Percentiles rank a stretch among this genome's conserved stretches.
Conservation (phyloP, 2,329 filamentous ascomycete species). For the Epichloe coenophiala region DNA sequence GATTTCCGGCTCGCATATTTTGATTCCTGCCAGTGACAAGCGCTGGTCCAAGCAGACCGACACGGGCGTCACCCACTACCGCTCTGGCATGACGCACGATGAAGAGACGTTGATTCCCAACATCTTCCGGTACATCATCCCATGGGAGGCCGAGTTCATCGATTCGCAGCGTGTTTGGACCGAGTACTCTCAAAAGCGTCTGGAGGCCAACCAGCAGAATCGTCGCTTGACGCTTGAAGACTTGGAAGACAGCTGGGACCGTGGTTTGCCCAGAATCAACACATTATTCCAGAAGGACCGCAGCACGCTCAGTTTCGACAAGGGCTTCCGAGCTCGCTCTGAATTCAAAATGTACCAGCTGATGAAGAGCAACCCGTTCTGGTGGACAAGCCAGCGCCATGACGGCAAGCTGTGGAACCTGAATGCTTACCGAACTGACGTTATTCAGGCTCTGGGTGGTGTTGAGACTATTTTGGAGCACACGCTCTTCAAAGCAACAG, state of each 20-base stretch:
- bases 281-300: conserved; percentile 98
- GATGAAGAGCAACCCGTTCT: conserved; percentile 99
- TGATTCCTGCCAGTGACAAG: conserved; percentile 95
- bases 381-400: conserved; percentile 96
- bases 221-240: conserved; percentile 88
- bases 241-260: conserved; percentile 96
- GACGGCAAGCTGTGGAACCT: conserved; percentile 97
- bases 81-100: conserved; percentile 94
- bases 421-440: conserved; percentile 89
- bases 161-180: conserved; percentile 99
- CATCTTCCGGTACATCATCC: conserved; percentile 98
- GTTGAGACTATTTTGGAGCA: conserved; percentile 97
- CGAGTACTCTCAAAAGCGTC: conserved; percentile 94
- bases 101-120: conserved; percentile 97
- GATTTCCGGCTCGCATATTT: conserved; percentile 96
- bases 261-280: conserved; percentile 93
- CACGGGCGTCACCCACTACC: conserved; percentile 90
- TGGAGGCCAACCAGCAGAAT: conserved; percentile 96
- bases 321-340: conserved; percentile 86
- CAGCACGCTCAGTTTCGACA: conserved; percentile 94
- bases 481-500: conserved; percentile 91
- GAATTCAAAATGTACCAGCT: conserved; percentile 98
- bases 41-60: conserved; percentile 98
- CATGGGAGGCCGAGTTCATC: conserved; percentile 98
- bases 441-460: conserved; percentile 90